Conservation (phyloP, 1,284 basidiomycete species). For the Sanghuangporus weigelae region DNA sequence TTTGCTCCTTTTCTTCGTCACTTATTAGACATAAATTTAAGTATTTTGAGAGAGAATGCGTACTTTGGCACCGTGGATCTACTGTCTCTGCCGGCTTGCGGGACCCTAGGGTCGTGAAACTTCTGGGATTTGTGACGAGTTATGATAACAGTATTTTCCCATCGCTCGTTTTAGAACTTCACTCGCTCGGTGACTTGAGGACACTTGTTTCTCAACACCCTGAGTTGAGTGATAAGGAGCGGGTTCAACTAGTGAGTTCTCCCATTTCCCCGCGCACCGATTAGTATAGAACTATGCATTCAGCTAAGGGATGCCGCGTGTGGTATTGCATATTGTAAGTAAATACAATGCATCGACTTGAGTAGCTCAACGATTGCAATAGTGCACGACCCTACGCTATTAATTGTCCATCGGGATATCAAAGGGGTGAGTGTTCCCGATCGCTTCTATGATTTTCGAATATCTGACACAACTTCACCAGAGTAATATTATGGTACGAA, state of each 20-base stretch:
- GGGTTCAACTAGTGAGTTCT: neutral
- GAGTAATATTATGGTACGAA: neutral
- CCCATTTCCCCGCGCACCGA: neutral
- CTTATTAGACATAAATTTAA: neutral
- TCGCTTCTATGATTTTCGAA: neutral
- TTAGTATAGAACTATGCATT: neutral
- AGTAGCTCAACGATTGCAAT: neutral
- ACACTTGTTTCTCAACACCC: neutral
- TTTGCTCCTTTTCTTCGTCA: neutral
- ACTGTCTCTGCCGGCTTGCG: neutral
- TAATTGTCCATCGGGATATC: constrained; percentile 4
- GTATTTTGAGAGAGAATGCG: constrained; percentile 10
- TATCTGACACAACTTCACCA: neutral
- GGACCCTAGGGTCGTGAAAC: neutral
- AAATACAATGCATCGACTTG: neutral
- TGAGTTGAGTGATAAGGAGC: neutral
- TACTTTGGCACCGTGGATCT: neutral
- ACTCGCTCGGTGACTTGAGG: neutral
- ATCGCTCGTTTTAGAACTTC: neutral
- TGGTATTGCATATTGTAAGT: neutral
- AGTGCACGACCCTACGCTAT: neutral
- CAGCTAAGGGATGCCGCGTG: neutral
- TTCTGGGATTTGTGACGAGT: neutral
- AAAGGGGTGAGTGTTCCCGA: neutral
- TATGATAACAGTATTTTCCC: too few species aligned